Evolutionary conservation across 164 flowering plant genomes (phyloP).

Genomic region (Stephania yunnanensis): DNA sequence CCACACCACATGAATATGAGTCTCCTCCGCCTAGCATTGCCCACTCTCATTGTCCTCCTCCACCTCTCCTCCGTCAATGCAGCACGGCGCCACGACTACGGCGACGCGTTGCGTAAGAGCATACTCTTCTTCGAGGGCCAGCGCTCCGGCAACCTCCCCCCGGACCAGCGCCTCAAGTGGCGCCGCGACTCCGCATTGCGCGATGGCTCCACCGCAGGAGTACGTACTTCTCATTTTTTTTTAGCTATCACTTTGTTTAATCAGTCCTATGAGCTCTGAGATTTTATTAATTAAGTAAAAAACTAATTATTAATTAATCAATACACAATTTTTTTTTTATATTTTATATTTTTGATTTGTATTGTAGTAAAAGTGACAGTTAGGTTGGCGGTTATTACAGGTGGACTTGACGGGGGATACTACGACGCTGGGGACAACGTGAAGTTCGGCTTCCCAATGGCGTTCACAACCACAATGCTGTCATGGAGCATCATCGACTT

Average conservation of each 20-base stretch:
- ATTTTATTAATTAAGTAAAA: too few species aligned
- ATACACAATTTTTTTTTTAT: neutral
- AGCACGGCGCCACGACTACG: constrained; percentile 48
- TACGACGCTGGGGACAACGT: constrained; percentile 96
- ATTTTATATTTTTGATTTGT: neutral
- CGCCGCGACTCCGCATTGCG: constrained; percentile 74
- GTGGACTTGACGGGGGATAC: constrained; percentile 75
- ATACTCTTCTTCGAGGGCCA: constrained; percentile 96
- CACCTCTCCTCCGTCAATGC: constrained; percentile 1
- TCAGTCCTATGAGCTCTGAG: too few species aligned
- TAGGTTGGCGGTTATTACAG: constrained; percentile 23
- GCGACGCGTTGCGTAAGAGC: constrained; percentile 74
- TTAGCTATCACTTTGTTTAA: too few species aligned
- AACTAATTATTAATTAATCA: too few species aligned
- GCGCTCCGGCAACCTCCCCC: constrained; percentile 80
- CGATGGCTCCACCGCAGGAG: constrained; percentile 78
- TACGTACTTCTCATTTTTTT: constrained; percentile 20
- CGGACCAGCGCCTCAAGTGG: constrained; percentile 77
- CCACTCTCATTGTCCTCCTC: constrained; percentile 17
- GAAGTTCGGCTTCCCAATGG: constrained; percentile 96
- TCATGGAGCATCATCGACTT: constrained; percentile 86
- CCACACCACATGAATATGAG: constrained; percentile 37
- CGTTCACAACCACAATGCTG: constrained; percentile 72
- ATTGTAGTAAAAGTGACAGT: neutral
- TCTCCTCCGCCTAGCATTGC: constrained; percentile 15